Evolutionary conservation across 345 rosid species (phyloP), one percentile per base, ranked within the genome.

Genomic region (Pugionium cornutum): DNA sequence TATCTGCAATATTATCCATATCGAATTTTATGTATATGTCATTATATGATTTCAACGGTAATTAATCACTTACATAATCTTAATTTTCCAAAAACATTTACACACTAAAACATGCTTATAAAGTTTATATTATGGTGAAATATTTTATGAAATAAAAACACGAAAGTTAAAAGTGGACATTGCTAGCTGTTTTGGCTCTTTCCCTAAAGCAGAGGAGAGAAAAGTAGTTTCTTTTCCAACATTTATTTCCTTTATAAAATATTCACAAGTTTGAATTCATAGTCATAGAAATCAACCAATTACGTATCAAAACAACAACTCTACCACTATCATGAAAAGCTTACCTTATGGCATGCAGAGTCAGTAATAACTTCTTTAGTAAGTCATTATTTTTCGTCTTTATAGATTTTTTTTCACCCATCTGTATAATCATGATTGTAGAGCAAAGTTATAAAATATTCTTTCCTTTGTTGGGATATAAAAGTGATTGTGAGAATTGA

Each of bases 131-230:
- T 31, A 32, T 62, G 10, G 28, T 48, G 33, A 47, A 41, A 37
- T 26, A 28, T 28, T 50, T 49, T 18, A 5, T 64, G 33, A 47
- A 58, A 42, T 5, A 52, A 50, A 42, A 72, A 58, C 58, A 65
- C 25, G 34, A 64, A 58, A 66, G 48, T 42, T 48, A 58, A 58
- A 73, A 66, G 76, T 58, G 27, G 67, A 43, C 56, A 58, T 25
- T 73, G 67, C 72, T 58, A 73, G 72, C 67, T 73, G 72, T 65
- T 58, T 18, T 42, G 55, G 55, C 62, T 65, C 76, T 66, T 73
- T 73, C 36, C 62, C 37, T 65, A 66, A 73, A 73, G 76, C 66
- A 73, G 66, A 73, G 66, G 62, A 58, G 43, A 51, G 35, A 34
- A 58, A 66, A 51, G 39, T 44, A 39, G 26, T 72, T 65, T 72